Base-by-base conservation (phyloP, 2,329 filamentous ascomycete genomes). In the Dactylellina sp. region DNA sequence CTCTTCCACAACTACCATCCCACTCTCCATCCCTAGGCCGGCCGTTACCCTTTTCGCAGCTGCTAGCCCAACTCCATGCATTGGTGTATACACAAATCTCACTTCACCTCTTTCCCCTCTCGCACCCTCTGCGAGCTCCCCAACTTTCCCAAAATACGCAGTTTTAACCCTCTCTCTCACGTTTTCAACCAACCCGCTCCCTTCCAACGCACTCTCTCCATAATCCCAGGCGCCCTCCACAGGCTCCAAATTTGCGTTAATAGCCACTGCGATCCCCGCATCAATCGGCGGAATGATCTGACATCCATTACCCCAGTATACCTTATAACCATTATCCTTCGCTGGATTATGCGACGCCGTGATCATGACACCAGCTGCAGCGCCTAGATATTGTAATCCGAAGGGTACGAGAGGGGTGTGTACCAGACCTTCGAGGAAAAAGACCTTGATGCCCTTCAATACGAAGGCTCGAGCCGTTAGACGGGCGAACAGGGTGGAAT, bases 251-350 rank as follows among this genome's bases (percentile, higher is more conserved):
- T 89, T 88, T 37, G 83, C 78, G 39, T 83, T 80, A 55, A 89
- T 89, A 1, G 84, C 83, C 37, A 81, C 80, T 2, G 86, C 85
- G 63, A 89, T 89, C 28, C 85, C 84, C 18, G 78, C 81, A 76
- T 89, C 88, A 75, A 86, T 84, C 2, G 88, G 88, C 7, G 86
- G 84, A 60, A 89, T 88, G 76, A 89, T 89, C 78, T 89, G 88
- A 77, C 86, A 88, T 1, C 87, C 88, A 77, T 89, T 89, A 14
- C 82, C 82, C 82, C 86, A 88, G 80, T 89, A 89, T 79, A 89
- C 88, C 80, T 89, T 89, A 81, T 89, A 89, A 18, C 88, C 88
- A 78, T 89, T 89, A 78, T 89, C 87, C 76, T 85, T 82, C 49
- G 86, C 85, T 12, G 87, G 87, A 76, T 89, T 89, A 75, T 79